These are phyloP conservation scores for Phaffomyces opuntiae DNA, from an alignment of 805 yeast genomes.

Conservation along the genomic window DNA sequence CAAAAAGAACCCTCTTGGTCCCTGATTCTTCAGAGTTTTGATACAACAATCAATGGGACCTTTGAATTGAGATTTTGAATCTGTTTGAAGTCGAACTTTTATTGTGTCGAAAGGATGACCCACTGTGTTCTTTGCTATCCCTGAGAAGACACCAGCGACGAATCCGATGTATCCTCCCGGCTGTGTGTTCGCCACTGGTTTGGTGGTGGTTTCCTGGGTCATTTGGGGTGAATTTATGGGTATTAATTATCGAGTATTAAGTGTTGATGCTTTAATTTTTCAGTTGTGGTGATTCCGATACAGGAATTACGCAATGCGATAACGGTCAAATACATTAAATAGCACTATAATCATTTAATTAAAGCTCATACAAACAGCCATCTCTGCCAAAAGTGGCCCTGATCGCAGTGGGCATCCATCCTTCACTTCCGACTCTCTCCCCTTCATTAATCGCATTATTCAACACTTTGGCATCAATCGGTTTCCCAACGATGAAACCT, in stretches of 20 bases:
- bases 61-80: conserved; percentile 54
- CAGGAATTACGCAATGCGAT: not conserved
- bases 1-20: conserved; percentile 71
- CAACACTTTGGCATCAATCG: conserved; percentile 25
- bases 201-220: not conserved
- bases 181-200: not conserved
- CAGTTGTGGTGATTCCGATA: not conserved
- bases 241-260: not conserved
- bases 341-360: too few relatives aligned
- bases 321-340: too few relatives aligned
- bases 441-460: conserved; percentile 25
- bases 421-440: conserved; percentile 36
- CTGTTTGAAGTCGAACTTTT: conserved; percentile 77
- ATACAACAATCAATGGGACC: conserved; percentile 79
- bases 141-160: conserved; percentile 84
- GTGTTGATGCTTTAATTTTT: not conserved
- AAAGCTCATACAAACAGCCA: conserved; percentile 55
- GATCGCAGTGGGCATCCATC: conserved; percentile 44
- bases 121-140: conserved; percentile 79
- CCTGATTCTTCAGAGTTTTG: conserved; percentile 69
- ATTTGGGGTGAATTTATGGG: not conserved
- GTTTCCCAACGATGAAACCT: conserved; percentile 63
- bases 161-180: conserved; percentile 52
- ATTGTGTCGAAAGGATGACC: conserved; percentile 94
- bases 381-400: conserved; percentile 60